phyloP scores from a whole-genome alignment of 2,329 filamentous ascomycete genomes.

The Talaromyces verruculosus region DNA sequence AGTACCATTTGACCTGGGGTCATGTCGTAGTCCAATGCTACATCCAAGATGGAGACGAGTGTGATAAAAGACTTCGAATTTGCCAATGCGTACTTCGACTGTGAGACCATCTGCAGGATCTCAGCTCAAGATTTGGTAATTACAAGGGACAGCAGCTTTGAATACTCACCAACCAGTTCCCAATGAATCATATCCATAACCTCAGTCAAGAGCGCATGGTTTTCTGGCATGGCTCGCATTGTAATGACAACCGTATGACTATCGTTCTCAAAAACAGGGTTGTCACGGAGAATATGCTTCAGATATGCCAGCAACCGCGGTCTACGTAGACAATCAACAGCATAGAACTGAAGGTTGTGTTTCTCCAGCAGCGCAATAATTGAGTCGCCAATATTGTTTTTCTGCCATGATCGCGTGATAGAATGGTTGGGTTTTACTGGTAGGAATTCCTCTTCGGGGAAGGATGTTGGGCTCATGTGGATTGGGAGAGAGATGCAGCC shows the following conservation, averaged over 20 bases:
- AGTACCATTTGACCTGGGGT: constrained; percentile 2
- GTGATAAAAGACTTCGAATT: background rate
- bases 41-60: background rate
- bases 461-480: background rate
- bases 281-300: background rate
- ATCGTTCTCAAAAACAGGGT: background rate
- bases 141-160: background rate
- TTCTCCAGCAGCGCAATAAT: background rate
- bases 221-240: background rate
- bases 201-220: background rate
- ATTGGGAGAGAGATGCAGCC: background rate
- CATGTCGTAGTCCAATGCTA: constrained; percentile 1
- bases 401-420: background rate
- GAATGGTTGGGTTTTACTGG: background rate
- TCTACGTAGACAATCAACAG: constrained; percentile 13
- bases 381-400: background rate
- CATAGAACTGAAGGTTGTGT: background rate
- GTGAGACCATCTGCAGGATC: background rate
- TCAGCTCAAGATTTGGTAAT: background rate
- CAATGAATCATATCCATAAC: constrained; percentile 9
- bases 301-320: background rate
- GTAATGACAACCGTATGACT: constrained; percentile 19
- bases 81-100: constrained; percentile 13
- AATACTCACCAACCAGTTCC: background rate
- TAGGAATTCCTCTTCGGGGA: background rate